Evolutionary conservation across 2,329 filamentous ascomycete genomes (phyloP).

Genomic region (Arachnopeziza araneosa): DNA sequence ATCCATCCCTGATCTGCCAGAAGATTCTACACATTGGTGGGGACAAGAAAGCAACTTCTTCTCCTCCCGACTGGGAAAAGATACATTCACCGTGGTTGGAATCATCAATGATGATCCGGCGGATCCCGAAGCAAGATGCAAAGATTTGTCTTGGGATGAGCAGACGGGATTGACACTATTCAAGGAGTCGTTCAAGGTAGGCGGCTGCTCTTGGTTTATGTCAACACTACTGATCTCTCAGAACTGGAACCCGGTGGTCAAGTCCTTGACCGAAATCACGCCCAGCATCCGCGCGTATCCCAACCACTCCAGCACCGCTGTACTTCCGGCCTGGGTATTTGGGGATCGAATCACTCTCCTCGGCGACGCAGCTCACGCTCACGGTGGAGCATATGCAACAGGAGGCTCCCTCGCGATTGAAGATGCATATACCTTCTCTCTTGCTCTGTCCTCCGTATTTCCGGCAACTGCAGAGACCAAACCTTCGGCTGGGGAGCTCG

Average conservation of each 20-base stretch:
- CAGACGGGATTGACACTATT: conserved; percentile 26
- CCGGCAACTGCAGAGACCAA: conserved; percentile 9
- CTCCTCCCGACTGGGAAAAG: conserved; percentile 24
- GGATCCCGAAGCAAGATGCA: conserved; percentile 16
- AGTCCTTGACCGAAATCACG: conserved; percentile 29
- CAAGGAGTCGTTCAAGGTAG: conserved; percentile 26
- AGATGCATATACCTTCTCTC: conserved; percentile 33
- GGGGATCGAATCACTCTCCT: conserved; percentile 29
- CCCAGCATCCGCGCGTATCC: conserved; percentile 32
- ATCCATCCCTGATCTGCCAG: conserved; percentile 29
- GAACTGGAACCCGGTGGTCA: conserved; percentile 34
- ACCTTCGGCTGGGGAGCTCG: conserved; percentile 13
- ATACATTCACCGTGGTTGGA: conserved; percentile 32
- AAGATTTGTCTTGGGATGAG: conserved; percentile 25
- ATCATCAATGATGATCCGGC: conserved; percentile 24
- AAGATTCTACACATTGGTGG: conserved; percentile 34
- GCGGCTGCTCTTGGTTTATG: background rate
- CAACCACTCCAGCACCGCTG: conserved; percentile 29
- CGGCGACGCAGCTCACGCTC: conserved; percentile 36
- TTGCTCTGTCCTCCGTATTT: conserved; percentile 15
- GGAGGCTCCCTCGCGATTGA: conserved; percentile 36
- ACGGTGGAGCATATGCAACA: conserved; percentile 35
- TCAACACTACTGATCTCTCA: conserved; percentile 4
- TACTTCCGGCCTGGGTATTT: conserved; percentile 30
- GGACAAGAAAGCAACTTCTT: conserved; percentile 32